Evolutionary conservation across 2,329 filamentous ascomycete genomes (phyloP).

Genomic region (Periconia sp.): DNA sequence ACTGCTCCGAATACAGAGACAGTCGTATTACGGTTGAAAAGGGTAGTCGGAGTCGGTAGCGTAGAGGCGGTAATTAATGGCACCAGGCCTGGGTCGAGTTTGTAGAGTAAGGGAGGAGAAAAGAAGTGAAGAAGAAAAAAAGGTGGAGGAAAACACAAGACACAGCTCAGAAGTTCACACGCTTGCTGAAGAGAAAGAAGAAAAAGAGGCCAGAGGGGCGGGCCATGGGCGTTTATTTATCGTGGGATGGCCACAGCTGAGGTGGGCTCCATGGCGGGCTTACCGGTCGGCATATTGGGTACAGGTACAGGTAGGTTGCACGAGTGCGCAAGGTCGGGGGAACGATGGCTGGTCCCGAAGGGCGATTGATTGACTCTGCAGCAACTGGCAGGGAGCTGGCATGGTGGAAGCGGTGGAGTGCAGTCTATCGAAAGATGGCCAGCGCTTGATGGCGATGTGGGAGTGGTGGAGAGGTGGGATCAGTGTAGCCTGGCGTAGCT

Average conservation of each 20-base stretch:
- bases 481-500: conserved; percentile 26
- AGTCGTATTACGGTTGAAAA: conserved; percentile 20
- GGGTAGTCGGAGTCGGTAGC: conserved; percentile 15
- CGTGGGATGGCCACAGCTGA: conserved; percentile 18
- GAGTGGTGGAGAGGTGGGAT: conserved; percentile 35
- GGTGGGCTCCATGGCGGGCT: conserved; percentile 11
- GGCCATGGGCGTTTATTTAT: conserved; percentile 39
- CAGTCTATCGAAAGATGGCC: conserved; percentile 39
- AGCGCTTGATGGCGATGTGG: conserved; percentile 36
- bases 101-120: conserved; percentile 21
- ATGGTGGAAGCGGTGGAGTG: conserved; percentile 28
- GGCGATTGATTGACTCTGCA: conserved; percentile 39
- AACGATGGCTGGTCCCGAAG: conserved; percentile 26
- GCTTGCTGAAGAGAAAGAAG: conserved; percentile 54
- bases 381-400: conserved; percentile 32
- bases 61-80: conserved; percentile 34
- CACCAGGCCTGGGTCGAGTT: conserved; percentile 48
- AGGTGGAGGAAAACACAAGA: conserved; percentile 48
- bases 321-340: conserved; percentile 23
- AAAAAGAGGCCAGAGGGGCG: conserved; percentile 31
- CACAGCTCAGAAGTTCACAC: conserved; percentile 53
- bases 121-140: conserved; percentile 46
- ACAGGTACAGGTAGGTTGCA: background rate
- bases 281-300: conserved; percentile 28
- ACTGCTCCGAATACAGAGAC: conserved; percentile 12